Evolutionary conservation across 129 eudicot species (phyloP).

Genomic region (Centaurea solstitialis): DNA sequence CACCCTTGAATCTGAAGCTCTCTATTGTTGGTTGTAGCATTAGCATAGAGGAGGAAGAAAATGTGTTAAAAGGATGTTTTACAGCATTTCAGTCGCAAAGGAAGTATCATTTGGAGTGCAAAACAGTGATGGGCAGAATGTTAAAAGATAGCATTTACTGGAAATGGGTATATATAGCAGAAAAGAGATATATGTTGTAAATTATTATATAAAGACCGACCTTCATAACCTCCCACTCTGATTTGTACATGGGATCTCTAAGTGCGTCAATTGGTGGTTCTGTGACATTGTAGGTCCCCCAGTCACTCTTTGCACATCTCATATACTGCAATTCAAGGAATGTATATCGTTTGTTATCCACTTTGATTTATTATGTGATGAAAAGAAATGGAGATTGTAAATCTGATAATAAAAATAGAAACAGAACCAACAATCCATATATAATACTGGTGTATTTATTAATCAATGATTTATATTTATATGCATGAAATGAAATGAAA

Average conservation of each 20-base stretch:
- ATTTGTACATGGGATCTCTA: constrained; percentile 94
- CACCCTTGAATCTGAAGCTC: no score
- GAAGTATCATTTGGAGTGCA: background rate
- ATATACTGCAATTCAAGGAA: constrained; percentile 66
- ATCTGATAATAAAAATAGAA: background rate
- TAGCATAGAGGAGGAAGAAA: no score
- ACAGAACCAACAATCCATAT: background rate
- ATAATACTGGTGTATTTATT: background rate
- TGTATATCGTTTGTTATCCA: background rate
- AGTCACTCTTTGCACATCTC: constrained; percentile 89
- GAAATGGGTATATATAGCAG: no score
- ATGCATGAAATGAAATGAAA: background rate
- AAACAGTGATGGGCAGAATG: background rate
- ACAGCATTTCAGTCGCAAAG: background rate
- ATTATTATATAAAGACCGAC: no score
- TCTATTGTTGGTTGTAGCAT: no score
- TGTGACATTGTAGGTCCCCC: constrained; percentile 81
- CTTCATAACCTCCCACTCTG: constrained; percentile 85
- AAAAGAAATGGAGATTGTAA: background rate
- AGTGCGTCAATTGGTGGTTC: constrained; percentile 99
- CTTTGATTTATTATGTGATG: background rate
- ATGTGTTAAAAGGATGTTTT: no score
- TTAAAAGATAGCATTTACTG: background rate
- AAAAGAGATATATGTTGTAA: no score
- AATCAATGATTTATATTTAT: background rate